Conservation (phyloP, 2,329 filamentous ascomycete species). For the Scedosporium aurantiacum region DNA sequence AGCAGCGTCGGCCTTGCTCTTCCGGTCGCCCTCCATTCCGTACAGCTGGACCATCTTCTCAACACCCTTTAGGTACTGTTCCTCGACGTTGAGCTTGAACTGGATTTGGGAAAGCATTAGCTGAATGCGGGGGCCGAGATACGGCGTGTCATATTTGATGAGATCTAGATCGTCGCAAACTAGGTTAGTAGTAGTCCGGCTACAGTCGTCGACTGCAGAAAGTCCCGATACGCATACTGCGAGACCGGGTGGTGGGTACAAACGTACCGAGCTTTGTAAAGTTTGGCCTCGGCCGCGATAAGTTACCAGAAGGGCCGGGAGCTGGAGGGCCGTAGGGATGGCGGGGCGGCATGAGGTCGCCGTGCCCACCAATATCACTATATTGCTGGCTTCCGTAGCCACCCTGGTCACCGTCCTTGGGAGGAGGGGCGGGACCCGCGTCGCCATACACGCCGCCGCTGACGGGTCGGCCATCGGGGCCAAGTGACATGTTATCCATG, state of each 20-base stretch:
- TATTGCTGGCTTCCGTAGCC: conserved; percentile 49
- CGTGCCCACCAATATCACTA: conserved; percentile 50
- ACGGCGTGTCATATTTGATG: conserved; percentile 95
- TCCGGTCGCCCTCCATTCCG: conserved; percentile 91
- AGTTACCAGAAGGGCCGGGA: conserved; percentile 52
- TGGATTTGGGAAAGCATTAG: conserved; percentile 98
- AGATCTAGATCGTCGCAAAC: conserved; percentile 49
- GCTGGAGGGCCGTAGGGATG: conserved; percentile 59
- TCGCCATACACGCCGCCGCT: conserved; percentile 33
- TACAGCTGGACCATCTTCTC: conserved; percentile 99
- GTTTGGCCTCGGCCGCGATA: conserved; percentile 71
- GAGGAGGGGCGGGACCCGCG: conserved; percentile 49
- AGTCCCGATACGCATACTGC: background rate
- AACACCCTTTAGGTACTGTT: conserved; percentile 96
- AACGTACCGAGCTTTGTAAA: conserved; percentile 86
- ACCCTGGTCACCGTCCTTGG: conserved; percentile 58
- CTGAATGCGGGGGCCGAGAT: conserved; percentile 93
- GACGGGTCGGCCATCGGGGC: conserved; percentile 32
- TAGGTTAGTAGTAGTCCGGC: too few species aligned
- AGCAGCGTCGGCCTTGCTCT: conserved; percentile 88
- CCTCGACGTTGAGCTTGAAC: conserved; percentile 97
- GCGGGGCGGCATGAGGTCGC: conserved; percentile 68
- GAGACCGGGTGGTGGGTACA: background rate
- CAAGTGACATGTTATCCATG: conserved; percentile 55
- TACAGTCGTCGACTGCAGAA: background rate